phyloP scores from a whole-genome alignment of 352 stramenopile species.

The Pythium sukuiense region DNA sequence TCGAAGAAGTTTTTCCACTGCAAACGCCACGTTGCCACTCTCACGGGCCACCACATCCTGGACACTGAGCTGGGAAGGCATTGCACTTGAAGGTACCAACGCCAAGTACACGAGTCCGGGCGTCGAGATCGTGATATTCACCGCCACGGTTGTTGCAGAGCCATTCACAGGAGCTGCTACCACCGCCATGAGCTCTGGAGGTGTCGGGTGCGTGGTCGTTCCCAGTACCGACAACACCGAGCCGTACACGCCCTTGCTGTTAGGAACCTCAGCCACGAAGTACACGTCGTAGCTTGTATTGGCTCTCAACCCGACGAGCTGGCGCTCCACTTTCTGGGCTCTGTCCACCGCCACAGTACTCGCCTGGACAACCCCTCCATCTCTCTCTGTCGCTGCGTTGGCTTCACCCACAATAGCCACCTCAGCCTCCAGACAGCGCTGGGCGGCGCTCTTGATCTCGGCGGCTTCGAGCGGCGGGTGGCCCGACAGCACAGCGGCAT shows the following conservation, averaged over 20 bases:
- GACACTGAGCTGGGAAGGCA: neutral
- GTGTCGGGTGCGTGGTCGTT: slow-evolving; percentile 53
- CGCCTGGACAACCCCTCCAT: slow-evolving; percentile 25
- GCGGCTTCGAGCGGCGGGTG: slow-evolving; percentile 39
- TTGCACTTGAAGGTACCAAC: slow-evolving; percentile 34
- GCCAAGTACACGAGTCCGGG: slow-evolving; percentile 53
- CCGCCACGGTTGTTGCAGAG: slow-evolving; percentile 32
- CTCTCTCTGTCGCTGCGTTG: neutral
- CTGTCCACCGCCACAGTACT: slow-evolving; percentile 43
- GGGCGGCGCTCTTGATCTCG: slow-evolving; percentile 45
- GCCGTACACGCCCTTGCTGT: slow-evolving; percentile 81
- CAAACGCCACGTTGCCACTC: slow-evolving; percentile 25
- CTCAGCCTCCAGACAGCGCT: neutral
- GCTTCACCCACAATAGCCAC: neutral
- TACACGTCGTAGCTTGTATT: slow-evolving; percentile 85
- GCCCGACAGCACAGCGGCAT: slow-evolving; percentile 49
- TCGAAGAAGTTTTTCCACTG: slow-evolving; percentile 14
- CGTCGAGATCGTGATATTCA: slow-evolving; percentile 39
- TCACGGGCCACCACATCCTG: slow-evolving; percentile 16
- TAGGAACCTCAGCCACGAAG: slow-evolving; percentile 74
- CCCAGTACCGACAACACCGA: slow-evolving; percentile 61
- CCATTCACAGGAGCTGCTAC: slow-evolving; percentile 33
- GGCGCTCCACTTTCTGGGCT: slow-evolving; percentile 56
- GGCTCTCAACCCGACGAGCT: slow-evolving; percentile 37
- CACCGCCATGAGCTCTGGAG: slow-evolving; percentile 34